Evolutionary conservation across 23 red algal genomes (phyloP), one percentile per base, ranked within the genome.

Genomic region (Agarophyton chilense): DNA sequence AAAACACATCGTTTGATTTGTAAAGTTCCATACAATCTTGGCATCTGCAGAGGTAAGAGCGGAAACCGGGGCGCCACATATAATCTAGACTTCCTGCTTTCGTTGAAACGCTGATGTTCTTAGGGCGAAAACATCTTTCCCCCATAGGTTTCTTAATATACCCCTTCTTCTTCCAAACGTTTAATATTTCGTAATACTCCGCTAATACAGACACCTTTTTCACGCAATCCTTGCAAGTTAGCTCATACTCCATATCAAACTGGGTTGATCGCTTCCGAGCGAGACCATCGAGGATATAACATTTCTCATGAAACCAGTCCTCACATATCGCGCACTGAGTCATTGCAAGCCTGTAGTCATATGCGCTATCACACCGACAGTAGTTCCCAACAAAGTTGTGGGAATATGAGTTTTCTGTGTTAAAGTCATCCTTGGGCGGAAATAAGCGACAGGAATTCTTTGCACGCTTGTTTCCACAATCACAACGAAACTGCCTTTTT

Each of bases 301-400:
- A 94, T 25, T 53, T 45, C 24, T 86, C 91, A 70, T 94, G 91
- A 46, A 85, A 94, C 91, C 91, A 94, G 49, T 94, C 91, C 49
- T 94, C 91, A 58, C 91, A 94, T 81, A 94, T 85, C 12, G 79
- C 78, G 34, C 91, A 94, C 61, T 94, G 91, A 21, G 74, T 44
- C 91, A 94, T 94, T 2, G 79, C 91, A 13, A 64, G 49, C 8
- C 55, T n/a, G 40, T 60, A 67, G 18, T 85, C 80, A 67, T 94
- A 94, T 6, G 32, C 39, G 31, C 70, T 75, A 39, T 87, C 72
- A 72, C 91, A 94, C 10, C 91, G 91, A 46, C 91, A 94, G 33
- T 94, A 94, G 36, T 72, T 72, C 21, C 71, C 82, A 28, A 34
- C 41, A 71, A 86, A 94, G 33, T 94, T 94, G 28, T 94, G 91